Evolutionary conservation across 2,329 filamentous ascomycete genomes (phyloP).

Genomic region (Aspergillus bombycis): DNA sequence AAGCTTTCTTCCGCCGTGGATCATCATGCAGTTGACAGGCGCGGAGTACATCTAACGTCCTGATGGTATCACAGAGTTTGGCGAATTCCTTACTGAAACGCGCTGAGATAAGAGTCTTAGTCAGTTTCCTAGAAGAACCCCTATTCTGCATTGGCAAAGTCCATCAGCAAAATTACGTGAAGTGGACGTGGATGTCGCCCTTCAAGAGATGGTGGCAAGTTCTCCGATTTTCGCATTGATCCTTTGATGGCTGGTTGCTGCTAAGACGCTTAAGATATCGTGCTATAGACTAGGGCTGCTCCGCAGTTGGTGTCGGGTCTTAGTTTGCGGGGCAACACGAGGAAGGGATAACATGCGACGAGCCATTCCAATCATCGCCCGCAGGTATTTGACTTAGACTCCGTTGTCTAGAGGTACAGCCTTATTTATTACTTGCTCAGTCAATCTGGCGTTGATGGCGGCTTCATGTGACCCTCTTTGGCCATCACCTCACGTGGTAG

Average conservation of each 20-base stretch:
- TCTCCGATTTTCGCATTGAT: neutral
- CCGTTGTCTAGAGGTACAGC: neutral
- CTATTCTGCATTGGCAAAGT: neutral
- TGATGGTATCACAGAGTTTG: neutral
- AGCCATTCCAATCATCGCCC: neutral
- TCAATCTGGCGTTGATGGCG: neutral
- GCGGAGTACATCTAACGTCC: neutral
- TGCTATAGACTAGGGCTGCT: constrained; percentile 9
- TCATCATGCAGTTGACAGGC: neutral
- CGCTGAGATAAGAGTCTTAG: neutral
- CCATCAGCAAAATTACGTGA: neutral
- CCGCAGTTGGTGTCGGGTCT: constrained; percentile 6
- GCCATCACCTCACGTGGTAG: neutral
- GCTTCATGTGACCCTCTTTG: constrained; percentile 8
- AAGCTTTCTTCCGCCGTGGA: constrained; percentile 4
- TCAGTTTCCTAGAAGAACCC: neutral
- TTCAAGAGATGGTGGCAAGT: neutral
- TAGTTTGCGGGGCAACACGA: constrained; percentile 14
- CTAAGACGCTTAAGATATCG: neutral
- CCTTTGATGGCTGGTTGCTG: neutral
- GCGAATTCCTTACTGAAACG: neutral
- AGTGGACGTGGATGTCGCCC: neutral
- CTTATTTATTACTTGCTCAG: neutral
- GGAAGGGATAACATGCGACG: neutral
- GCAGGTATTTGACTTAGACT: neutral